phyloP scores from a whole-genome alignment of 2,329 filamentous ascomycete species.

The Cryphonectria carpinicola region DNA sequence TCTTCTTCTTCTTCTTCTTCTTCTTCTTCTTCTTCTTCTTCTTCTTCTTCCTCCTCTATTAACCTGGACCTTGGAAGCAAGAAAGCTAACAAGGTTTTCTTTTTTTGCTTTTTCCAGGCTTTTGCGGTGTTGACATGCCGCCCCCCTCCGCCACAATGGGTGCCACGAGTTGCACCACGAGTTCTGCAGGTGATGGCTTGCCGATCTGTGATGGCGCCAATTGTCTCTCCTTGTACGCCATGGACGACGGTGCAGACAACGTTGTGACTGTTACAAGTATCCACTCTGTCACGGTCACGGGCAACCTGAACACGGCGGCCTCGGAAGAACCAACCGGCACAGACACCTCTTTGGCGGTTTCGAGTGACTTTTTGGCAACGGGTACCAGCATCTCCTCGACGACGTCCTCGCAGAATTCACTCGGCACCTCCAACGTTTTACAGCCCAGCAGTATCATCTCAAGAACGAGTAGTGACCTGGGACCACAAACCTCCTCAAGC shows the following conservation, averaged over 20 bases:
- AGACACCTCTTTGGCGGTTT: background rate
- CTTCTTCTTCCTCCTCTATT: no score
- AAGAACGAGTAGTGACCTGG: background rate
- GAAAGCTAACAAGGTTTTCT: no score
- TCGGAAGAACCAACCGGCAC: background rate
- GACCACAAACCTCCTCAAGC: background rate
- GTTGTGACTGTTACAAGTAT: background rate
- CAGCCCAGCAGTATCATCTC: background rate
- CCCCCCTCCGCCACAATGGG: background rate
- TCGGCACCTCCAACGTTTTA: background rate
- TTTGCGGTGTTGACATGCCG: background rate
- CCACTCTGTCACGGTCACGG: background rate
- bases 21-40: no score
- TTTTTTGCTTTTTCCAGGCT: background rate
- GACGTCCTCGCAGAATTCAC: background rate
- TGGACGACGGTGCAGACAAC: background rate
- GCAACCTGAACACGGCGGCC: background rate
- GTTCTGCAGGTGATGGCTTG: background rate
- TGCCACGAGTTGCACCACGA: background rate
- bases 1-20: no score
- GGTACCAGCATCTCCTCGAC: background rate
- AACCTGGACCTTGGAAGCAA: no score
- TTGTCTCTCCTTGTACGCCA: background rate
- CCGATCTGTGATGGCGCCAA: background rate
- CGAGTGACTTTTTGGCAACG: background rate